phyloP scores from a whole-genome alignment of 345 rosid species.

The Balakata baccata region DNA sequence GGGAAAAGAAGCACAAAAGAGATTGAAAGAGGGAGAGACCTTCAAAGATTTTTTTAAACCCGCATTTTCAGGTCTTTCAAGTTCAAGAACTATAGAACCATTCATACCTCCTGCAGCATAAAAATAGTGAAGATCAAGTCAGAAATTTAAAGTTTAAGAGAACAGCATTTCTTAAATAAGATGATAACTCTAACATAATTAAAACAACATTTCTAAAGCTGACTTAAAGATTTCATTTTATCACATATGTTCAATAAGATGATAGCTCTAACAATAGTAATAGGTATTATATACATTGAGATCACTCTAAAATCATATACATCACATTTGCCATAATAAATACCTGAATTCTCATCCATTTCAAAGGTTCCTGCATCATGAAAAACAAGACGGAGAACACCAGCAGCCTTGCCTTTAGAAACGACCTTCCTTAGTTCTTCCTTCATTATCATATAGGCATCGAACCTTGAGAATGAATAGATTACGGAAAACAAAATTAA shows the following conservation, averaged over 20 bases:
- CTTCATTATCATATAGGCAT: conserved; percentile 35
- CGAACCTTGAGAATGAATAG: conserved; percentile 34
- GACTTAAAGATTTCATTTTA: no score
- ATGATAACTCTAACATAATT: no score
- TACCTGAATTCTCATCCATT: conserved; percentile 53
- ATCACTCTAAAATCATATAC: neutral
- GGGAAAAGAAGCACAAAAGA: conserved; percentile 3
- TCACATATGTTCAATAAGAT: no score
- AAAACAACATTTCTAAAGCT: neutral
- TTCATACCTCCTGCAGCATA: conserved; percentile 75
- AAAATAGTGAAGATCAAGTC: conserved; percentile 1
- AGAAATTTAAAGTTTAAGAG: neutral
- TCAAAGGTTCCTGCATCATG: conserved; percentile 98
- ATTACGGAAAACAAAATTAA: neutral
- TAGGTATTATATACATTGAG: conserved; percentile 1
- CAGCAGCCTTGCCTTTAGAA: conserved; percentile 87
- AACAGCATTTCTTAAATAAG: neutral
- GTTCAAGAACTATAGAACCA: conserved; percentile 80
- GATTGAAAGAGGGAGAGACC: conserved; percentile 30
- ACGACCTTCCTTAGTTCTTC: conserved; percentile 64
- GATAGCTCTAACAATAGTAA: neutral
- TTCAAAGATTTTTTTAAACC: conserved; percentile 80
- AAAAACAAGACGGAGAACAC: conserved; percentile 91
- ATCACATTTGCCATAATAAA: neutral
- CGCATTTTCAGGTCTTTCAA: conserved; percentile 85